A percentile compares a stretch with the other conserved stretches of the same genome.
Evolutionary conservation across 306 rosid genomes (phyloP).

Genomic region (Dryas octopetala): DNA sequence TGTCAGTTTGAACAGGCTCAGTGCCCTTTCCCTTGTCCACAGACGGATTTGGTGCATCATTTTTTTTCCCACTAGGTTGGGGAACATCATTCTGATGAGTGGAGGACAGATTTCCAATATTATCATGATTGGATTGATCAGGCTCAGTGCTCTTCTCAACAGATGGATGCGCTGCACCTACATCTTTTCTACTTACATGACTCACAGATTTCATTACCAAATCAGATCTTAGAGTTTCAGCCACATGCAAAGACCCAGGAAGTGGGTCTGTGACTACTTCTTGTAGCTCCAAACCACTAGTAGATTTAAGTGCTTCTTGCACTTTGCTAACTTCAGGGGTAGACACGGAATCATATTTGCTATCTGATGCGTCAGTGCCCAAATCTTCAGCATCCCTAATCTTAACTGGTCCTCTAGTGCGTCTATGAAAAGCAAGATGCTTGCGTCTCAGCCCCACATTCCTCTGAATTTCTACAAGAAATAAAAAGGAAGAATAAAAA

Average conservation of each 20-base stretch:
- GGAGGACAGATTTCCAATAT: slow-evolving; percentile 32
- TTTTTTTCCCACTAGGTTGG: slow-evolving; percentile 27
- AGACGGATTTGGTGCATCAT: slow-evolving; percentile 28
- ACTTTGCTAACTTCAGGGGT: slow-evolving; percentile 45
- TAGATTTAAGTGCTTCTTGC: slow-evolving; percentile 62
- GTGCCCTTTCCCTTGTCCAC: slow-evolving; percentile 27
- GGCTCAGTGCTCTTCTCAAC: slow-evolving; percentile 27
- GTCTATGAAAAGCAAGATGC: slow-evolving; percentile 38
- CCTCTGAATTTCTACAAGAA: slow-evolving; percentile 36
- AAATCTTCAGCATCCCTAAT: slow-evolving; percentile 41
- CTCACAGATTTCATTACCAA: slow-evolving; percentile 34
- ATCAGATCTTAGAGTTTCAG: slow-evolving; percentile 46
- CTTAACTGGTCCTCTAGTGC: slow-evolving; percentile 50
- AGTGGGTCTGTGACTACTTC: slow-evolving; percentile 74
- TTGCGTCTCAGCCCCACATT: slow-evolving; percentile 35
- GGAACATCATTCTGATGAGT: slow-evolving; percentile 24
- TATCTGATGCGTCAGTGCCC: slow-evolving; percentile 1
- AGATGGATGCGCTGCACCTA: slow-evolving; percentile 29
- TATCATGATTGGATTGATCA: slow-evolving; percentile 34
- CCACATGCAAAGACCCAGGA: slow-evolving; percentile 51
- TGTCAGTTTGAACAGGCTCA: slow-evolving; percentile 30
- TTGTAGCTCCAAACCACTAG: slow-evolving; percentile 55
- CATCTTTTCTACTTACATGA: slow-evolving; percentile 18
- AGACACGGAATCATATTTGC: slow-evolving; percentile 26
- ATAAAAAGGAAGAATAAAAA: neutral